Conservation (phyloP, 1,284 basidiomycete species). For the Ceratobasidium sp. region DNA sequence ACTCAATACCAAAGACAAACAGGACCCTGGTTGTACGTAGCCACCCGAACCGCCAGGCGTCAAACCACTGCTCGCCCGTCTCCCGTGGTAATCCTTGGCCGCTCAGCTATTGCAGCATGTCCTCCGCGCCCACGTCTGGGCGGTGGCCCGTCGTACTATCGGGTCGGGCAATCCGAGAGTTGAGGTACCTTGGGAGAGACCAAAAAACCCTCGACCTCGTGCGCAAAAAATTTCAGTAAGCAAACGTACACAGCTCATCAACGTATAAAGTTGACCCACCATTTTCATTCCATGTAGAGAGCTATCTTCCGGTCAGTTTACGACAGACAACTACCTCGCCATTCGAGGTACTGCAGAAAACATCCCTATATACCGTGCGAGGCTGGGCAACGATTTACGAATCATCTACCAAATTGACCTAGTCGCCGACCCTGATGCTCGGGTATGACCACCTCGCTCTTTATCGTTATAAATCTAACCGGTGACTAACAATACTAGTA, state of each 20-base stretch:
- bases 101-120: neutral
- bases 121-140: conserved; percentile 5
- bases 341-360: conserved; percentile 12
- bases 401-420: conserved; percentile 41
- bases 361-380: conserved; percentile 29
- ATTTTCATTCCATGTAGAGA: conserved; percentile 6
- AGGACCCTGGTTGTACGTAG: conserved; percentile 5
- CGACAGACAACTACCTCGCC: conserved; percentile 17
- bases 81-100: neutral
- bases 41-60: conserved; percentile 3
- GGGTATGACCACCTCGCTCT: neutral
- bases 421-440: neutral
- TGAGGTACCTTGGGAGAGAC: conserved; percentile 3
- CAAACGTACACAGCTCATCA: neutral
- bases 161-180: conserved; percentile 12
- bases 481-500: conserved; percentile 14
- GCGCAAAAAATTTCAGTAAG: conserved; percentile 28
- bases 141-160: conserved; percentile 35
- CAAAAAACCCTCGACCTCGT: conserved; percentile 23
- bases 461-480: neutral
- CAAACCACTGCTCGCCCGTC: neutral
- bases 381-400: conserved; percentile 28
- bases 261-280: neutral
- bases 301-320: conserved; percentile 25
- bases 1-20: conserved; percentile 7